These are phyloP conservation scores for Trametopsis cervina DNA, from an alignment of 768 basidiomycete species.

Conservation along the genomic window DNA sequence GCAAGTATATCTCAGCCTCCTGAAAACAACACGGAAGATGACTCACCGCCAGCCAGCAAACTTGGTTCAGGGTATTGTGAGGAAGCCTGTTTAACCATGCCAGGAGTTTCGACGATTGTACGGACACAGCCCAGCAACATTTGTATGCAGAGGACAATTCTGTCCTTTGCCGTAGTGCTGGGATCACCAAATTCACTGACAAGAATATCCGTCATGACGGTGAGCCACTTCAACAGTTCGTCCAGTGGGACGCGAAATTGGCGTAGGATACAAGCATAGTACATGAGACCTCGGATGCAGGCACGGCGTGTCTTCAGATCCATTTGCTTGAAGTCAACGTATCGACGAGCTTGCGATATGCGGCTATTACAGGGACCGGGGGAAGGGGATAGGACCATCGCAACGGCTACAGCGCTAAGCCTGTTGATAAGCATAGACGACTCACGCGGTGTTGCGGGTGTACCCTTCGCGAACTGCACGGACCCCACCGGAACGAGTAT, in stretches of 20 bases:
- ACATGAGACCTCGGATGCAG: conserved; percentile 70
- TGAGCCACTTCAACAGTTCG: conserved; percentile 56
- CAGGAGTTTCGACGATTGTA: conserved; percentile 37
- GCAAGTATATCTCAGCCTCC: not conserved
- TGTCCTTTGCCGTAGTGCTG: conserved; percentile 17
- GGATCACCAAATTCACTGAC: conserved; percentile 43
- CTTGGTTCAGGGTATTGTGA: conserved; percentile 55
- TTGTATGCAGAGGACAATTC: conserved; percentile 35
- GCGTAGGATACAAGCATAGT: conserved; percentile 56
- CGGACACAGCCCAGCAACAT: conserved; percentile 53
- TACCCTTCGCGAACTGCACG: conserved; percentile 52
- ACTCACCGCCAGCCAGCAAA: conserved; percentile 49
- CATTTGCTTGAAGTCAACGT: conserved; percentile 59
- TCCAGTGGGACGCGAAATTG: conserved; percentile 44
- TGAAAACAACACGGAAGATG: not conserved
- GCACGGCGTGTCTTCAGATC: conserved; percentile 59
- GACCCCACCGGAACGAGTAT: conserved; percentile 66
- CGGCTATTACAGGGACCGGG: conserved; percentile 40
- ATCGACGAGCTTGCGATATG: conserved; percentile 57
- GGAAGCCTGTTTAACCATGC: conserved; percentile 31
- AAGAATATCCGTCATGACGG: conserved; percentile 49
- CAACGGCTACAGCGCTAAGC: conserved; percentile 63
- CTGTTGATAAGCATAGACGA: conserved; percentile 81
- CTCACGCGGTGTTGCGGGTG: conserved; percentile 44
- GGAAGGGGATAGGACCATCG: conserved; percentile 58